Evolutionary conservation across 306 rosid genomes (phyloP), one percentile per base, ranked within the genome.

Genomic region (Lathyrus oleraceus): DNA sequence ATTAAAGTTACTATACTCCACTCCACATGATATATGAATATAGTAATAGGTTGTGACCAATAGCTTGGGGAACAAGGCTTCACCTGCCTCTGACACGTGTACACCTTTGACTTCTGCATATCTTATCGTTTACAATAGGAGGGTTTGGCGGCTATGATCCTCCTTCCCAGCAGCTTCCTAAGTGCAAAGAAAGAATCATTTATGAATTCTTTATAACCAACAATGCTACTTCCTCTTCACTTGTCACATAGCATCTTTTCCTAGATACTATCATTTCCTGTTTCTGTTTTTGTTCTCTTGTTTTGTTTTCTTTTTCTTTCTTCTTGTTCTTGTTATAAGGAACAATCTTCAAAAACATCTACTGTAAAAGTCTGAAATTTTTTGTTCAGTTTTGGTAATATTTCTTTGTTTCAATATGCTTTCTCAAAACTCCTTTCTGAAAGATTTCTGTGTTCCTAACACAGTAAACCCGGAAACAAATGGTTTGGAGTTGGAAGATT

Each of bases 341-440:
- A 52, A 47, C 25, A 16, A 72, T 54, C 49, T 39, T 74, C 15
- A 8, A n/a, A 25, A 43, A 32, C 51, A 57, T 49, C 45, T 53
- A 14, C 30, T 42, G 6, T 8, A 61, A 49, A 19, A 8, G 40
- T 32, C 35, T 11, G 36, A 15, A 16, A 13, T 66, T 39, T 69
- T 43, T 16, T 38, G 35, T 61, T 44, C 32, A n/a, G 6, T 21
- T 40, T 15, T 57, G 5, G 53, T 65, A 10, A 54, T 25, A 17
- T 38, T n/a, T n/a, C 35, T 21, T 60, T 60, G 43, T 30, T 39
- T 64, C 80, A 76, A 42, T 12, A 71, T 84, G 83, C 16, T 65
- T 21, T 66, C 73, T 1, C 53, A 79, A 44, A 84, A 88, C 43
- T 30, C 87, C 57, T 76, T 77, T 73, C 19, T 81, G 48, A 76